Conservation (phyloP, 257 asterid genomes). For the Gentiana dahurica region DNA sequence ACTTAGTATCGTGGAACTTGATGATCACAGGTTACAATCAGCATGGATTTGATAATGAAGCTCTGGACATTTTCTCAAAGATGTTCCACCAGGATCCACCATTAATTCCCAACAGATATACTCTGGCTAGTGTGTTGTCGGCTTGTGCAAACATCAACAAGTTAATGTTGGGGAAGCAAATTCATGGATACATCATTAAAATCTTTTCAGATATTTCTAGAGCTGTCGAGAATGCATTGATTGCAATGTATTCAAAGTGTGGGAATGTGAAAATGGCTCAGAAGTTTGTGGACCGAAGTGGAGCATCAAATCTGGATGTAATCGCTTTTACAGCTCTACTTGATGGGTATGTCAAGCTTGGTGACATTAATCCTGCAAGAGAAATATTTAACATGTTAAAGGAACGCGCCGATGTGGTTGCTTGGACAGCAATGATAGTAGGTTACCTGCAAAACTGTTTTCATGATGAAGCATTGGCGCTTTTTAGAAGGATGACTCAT, state of each 20-base stretch:
- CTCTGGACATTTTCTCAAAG: conserved; percentile 43
- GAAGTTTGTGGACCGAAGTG: conserved; percentile 28
- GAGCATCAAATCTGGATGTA: conserved; percentile 30
- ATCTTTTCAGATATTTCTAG: conserved; percentile 37
- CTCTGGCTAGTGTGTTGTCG: conserved; percentile 60
- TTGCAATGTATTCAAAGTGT: conserved; percentile 72
- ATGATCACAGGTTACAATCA: conserved; percentile 76
- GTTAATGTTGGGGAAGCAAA: conserved; percentile 49
- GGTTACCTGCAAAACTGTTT: conserved; percentile 65
- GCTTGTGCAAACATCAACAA: conserved; percentile 61
- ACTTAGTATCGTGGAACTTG: conserved; percentile 71
- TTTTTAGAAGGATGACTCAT: conserved; percentile 48
- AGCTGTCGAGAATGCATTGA: conserved; percentile 64
- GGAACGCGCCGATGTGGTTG: conserved; percentile 60
- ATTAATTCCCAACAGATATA: conserved; percentile 51
- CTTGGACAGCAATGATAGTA: conserved; percentile 90
- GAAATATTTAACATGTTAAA: conserved; percentile 52
- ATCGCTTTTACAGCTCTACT: conserved; percentile 74
- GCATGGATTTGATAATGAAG: conserved; percentile 44
- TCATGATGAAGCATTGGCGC: conserved; percentile 47
- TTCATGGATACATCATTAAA: conserved; percentile 54
- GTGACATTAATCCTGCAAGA: conserved; percentile 72
- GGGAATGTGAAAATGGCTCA: conserved; percentile 52
- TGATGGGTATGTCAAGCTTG: conserved; percentile 73
- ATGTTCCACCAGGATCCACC: conserved; percentile 40